Conservation (phyloP, 2,329 filamentous ascomycete genomes). For the Verticillium longisporum region DNA sequence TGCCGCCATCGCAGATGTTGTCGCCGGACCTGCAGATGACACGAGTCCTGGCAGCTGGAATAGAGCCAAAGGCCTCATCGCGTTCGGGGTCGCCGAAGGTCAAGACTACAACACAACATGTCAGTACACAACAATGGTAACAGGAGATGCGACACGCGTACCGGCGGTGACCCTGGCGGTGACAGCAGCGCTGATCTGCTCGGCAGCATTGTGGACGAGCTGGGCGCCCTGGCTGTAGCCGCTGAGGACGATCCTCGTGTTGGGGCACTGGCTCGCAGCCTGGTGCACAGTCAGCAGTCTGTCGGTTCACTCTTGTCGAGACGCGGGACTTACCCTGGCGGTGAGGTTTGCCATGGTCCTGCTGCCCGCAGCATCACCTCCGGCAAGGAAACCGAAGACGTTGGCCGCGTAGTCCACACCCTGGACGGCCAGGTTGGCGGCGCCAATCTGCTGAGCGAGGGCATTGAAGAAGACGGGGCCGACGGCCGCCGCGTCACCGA, state of each 20-base stretch:
- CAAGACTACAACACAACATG: constrained; percentile 6
- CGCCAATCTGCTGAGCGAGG: constrained; percentile 31
- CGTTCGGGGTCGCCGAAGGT: constrained; percentile 10
- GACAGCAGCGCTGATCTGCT: constrained; percentile 24
- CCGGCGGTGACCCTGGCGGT: constrained; percentile 18
- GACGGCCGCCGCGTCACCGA: constrained; percentile 32
- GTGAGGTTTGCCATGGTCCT: constrained; percentile 25
- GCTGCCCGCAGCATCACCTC: constrained; percentile 36
- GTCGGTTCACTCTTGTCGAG: background rate
- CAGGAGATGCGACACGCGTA: background rate
- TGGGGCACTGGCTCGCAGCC: constrained; percentile 32
- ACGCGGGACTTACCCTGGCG: background rate
- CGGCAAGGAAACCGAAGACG: constrained; percentile 34
- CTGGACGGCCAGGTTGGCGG: constrained; percentile 40
- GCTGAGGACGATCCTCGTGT: constrained; percentile 36
- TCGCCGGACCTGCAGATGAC: constrained; percentile 25
- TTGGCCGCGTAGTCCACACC: constrained; percentile 46
- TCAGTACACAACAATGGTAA: background rate
- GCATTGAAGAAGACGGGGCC: constrained; percentile 44
- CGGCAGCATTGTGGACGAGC: constrained; percentile 36
- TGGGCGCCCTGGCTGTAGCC: constrained; percentile 37
- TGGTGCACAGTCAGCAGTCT: constrained; percentile 7
- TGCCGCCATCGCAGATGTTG: constrained; percentile 21
- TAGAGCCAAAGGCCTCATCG: background rate
- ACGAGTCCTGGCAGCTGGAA: constrained; percentile 5